These are phyloP conservation scores for Nepenthes gracilis DNA, from an alignment of 148 eudicot species.

Conservation along the genomic window DNA sequence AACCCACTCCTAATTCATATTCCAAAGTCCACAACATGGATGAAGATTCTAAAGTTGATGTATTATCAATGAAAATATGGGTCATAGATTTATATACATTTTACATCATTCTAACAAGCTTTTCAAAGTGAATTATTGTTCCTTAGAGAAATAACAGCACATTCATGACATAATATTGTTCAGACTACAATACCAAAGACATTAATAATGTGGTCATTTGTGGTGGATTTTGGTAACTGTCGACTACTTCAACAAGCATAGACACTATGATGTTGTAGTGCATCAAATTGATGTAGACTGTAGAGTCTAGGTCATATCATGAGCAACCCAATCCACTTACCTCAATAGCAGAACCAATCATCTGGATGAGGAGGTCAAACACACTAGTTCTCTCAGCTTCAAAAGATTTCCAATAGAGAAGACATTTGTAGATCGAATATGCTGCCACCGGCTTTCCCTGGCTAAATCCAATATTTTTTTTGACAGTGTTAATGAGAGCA, in stretches of 20 bases:
- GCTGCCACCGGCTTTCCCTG: constrained; percentile 98
- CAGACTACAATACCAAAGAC: no score
- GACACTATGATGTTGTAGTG: neutral
- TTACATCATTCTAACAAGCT: no score
- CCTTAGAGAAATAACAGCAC: no score
- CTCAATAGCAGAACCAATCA: constrained; percentile 96
- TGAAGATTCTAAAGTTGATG: no score
- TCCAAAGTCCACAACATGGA: no score
- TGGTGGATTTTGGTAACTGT: no score
- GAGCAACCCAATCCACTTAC: constrained; percentile 23
- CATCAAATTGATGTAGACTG: neutral
- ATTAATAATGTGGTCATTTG: no score
- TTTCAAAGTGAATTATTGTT: no score
- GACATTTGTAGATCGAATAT: constrained; percentile 87
- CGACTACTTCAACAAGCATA: neutral
- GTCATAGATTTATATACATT: no score
- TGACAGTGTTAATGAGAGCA: constrained; percentile 69
- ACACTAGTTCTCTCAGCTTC: constrained; percentile 97
- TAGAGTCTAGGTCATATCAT: neutral
- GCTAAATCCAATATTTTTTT: constrained; percentile 74
- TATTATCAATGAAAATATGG: no score
- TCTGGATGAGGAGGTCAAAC: constrained; percentile 94
- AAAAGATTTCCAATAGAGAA: constrained; percentile 95
- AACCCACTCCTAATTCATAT: no score
- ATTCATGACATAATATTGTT: no score